Conservation (phyloP, 1,284 basidiomycete species). For the Spongispora temasekensis region DNA sequence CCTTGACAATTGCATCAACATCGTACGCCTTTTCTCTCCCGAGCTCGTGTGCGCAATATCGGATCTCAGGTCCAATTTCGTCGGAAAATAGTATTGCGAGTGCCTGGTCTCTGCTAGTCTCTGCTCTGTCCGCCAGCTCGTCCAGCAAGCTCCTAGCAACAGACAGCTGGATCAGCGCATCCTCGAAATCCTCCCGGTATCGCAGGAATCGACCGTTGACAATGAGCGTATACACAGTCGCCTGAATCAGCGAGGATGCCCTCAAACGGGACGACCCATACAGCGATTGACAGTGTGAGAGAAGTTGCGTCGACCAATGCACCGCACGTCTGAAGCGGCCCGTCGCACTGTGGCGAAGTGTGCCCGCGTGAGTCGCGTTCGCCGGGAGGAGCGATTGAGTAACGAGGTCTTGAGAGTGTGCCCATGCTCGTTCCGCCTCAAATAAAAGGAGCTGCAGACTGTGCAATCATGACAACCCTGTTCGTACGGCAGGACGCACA, state of each 20-base stretch:
- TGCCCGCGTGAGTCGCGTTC: conserved; percentile 52
- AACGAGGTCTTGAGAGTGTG: conserved; percentile 82
- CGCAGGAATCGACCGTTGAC: conserved; percentile 75
- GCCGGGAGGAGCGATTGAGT: conserved; percentile 54
- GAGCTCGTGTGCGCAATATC: conserved; percentile 91
- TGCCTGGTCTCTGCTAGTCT: conserved; percentile 89
- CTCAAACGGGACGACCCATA: conserved; percentile 54
- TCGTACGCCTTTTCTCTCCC: conserved; percentile 78
- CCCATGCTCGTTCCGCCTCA: conserved; percentile 91
- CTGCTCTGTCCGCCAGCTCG: conserved; percentile 64
- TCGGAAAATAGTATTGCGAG: conserved; percentile 86
- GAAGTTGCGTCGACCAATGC: conserved; percentile 80
- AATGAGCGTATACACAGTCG: conserved; percentile 68
- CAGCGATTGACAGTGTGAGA: conserved; percentile 73
- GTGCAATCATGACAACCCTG: conserved; percentile 14
- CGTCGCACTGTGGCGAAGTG: conserved; percentile 73
- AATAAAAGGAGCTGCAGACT: conserved; percentile 85
- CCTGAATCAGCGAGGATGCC: conserved; percentile 59
- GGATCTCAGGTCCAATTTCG: conserved; percentile 87
- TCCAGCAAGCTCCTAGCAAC: conserved; percentile 80
- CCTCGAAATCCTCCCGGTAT: conserved; percentile 76
- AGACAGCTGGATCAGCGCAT: conserved; percentile 75
- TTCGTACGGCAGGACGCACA: background rate
- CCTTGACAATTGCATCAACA: conserved; percentile 77
- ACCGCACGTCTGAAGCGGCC: conserved; percentile 83